Conservation (phyloP, 352 stramenopile genomes). For the Phytopythium boreale region DNA sequence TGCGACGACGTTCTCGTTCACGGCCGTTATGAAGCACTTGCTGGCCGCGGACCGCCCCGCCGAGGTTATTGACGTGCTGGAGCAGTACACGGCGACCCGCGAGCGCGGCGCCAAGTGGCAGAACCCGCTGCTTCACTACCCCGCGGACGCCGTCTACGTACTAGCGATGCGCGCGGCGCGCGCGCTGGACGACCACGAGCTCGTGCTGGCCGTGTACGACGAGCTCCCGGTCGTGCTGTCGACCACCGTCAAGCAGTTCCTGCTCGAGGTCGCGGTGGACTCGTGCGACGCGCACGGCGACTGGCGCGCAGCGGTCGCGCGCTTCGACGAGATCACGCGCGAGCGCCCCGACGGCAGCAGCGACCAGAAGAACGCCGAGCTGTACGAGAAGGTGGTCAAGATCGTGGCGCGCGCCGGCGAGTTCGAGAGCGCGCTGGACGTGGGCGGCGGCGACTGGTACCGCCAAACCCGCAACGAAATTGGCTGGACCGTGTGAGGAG, state of each 20-base stretch:
- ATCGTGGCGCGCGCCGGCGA: slow-evolving; percentile 80
- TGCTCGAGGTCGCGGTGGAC: slow-evolving; percentile 44
- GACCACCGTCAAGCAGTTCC: slow-evolving; percentile 46
- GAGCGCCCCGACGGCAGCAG: slow-evolving; percentile 34
- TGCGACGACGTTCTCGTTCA: slow-evolving; percentile 72
- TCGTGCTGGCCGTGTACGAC: slow-evolving; percentile 59
- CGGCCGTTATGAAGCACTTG: slow-evolving; percentile 68
- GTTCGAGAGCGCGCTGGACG: slow-evolving; percentile 81
- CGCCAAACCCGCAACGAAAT: slow-evolving; percentile 71
- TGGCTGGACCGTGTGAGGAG: slow-evolving; percentile 33
- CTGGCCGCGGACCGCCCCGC: slow-evolving; percentile 28
- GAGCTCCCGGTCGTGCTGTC: slow-evolving; percentile 38
- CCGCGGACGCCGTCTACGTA: slow-evolving; percentile 62
- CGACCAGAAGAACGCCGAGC: slow-evolving; percentile 46
- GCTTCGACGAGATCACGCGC: slow-evolving; percentile 73
- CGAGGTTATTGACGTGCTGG: slow-evolving; percentile 55
- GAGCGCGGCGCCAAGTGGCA: slow-evolving; percentile 35
- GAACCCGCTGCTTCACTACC: slow-evolving; percentile 64
- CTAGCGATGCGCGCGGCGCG: slow-evolving; percentile 49
- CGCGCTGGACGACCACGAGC: slow-evolving; percentile 49
- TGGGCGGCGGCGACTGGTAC: slow-evolving; percentile 85
- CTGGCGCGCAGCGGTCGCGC: slow-evolving; percentile 69
- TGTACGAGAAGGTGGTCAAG: slow-evolving; percentile 83
- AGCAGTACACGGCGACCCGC: slow-evolving; percentile 54
- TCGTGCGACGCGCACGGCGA: slow-evolving; percentile 65